Evolutionary conservation across 2,329 filamentous ascomycete species (phyloP).

Genomic region (Penicillium sp.): DNA sequence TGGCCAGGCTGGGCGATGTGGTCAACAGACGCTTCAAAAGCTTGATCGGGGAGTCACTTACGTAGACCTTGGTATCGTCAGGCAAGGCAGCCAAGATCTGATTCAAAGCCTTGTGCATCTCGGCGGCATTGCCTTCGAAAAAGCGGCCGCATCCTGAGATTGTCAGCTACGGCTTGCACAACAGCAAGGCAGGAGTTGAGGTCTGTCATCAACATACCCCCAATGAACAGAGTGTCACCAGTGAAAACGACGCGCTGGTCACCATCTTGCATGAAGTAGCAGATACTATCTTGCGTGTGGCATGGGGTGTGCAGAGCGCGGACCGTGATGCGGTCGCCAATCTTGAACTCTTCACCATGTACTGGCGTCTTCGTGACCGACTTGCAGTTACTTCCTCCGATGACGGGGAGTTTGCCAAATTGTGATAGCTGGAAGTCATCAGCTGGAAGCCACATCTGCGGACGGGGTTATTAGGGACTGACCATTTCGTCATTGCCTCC

Average conservation of each 20-base stretch:
- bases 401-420: slow-evolving; percentile 68
- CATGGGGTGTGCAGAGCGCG: slow-evolving; percentile 93
- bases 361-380: slow-evolving; percentile 75
- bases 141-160: slow-evolving; percentile 82
- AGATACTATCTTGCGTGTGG: slow-evolving; percentile 98
- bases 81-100: slow-evolving; percentile 77
- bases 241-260: slow-evolving; percentile 79
- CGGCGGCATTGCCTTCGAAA: slow-evolving; percentile 84
- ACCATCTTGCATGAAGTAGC: slow-evolving; percentile 85
- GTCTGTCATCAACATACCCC: slow-evolving; percentile 57
- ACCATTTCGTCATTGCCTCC: slow-evolving; percentile 87
- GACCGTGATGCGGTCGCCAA: slow-evolving; percentile 78
- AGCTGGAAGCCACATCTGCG: not conserved
- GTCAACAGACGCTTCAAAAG: slow-evolving; percentile 1
- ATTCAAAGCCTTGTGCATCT: slow-evolving; percentile 95
- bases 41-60: slow-evolving; percentile 49
- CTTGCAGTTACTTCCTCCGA: slow-evolving; percentile 85
- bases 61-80: slow-evolving; percentile 88
- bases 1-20: slow-evolving; percentile 71
- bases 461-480: slow-evolving; percentile 27
- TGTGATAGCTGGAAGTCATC: slow-evolving; percentile 53
- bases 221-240: slow-evolving; percentile 94
- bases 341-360: slow-evolving; percentile 75
- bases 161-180: slow-evolving; percentile 3
- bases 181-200: not conserved